Evolutionary conservation across 306 rosid species (phyloP).

Genomic region (Neltuma alba): DNA sequence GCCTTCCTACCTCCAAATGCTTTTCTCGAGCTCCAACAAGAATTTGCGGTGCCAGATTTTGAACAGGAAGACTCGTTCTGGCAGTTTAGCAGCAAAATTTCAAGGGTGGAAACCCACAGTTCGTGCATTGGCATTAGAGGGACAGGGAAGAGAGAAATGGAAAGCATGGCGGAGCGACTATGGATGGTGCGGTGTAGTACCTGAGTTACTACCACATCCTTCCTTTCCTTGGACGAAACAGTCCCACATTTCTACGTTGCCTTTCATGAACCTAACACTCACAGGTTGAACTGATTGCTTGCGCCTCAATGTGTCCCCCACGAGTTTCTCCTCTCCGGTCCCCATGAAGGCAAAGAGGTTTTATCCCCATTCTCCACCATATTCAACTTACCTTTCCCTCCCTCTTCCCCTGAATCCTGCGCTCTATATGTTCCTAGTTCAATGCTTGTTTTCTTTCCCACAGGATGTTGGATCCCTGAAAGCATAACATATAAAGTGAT

Average conservation of each 20-base stretch:
- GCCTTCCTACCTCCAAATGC: not conserved
- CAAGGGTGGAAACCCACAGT: constrained; percentile 5
- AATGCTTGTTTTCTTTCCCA: not conserved
- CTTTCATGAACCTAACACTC: constrained; percentile 36
- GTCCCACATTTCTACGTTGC: constrained; percentile 43
- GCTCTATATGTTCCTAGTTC: not conserved
- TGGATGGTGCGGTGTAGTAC: constrained; percentile 44
- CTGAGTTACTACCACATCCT: constrained; percentile 25
- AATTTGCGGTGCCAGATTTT: not conserved
- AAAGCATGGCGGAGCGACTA: constrained; percentile 37
- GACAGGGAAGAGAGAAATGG: constrained; percentile 37
- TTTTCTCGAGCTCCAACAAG: not conserved
- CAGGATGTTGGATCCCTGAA: too few species aligned
- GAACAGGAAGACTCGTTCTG: constrained; percentile 4
- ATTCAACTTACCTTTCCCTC: too few species aligned
- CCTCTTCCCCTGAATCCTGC: not conserved
- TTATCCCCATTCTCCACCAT: not conserved
- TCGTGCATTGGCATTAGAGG: constrained; percentile 8
- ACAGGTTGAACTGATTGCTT: constrained; percentile 41
- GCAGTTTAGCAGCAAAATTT: not conserved
- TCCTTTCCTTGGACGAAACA: constrained; percentile 7
- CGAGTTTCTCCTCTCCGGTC: constrained; percentile 46
- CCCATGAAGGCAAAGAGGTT: constrained; percentile 6
- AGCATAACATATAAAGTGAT: too few species aligned
- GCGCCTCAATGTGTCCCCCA: constrained; percentile 38